Base-by-base conservation (phyloP, 805 yeast genomes). In the Sugiyamaella marilandica region DNA sequence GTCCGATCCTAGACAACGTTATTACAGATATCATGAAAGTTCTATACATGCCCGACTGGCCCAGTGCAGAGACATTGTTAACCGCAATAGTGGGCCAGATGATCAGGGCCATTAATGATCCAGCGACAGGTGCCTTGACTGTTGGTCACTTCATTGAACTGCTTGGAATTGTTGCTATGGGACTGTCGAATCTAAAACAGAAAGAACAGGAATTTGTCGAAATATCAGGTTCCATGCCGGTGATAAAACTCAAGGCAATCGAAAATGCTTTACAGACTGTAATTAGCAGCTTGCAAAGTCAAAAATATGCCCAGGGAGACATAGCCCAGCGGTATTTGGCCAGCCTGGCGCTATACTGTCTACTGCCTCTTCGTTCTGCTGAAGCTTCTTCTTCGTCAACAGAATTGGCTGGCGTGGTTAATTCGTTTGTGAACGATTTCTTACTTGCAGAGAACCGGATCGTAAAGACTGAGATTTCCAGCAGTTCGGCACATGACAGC, bases 111-210 rank as follows among this genome's bases (percentile, higher is more conserved):
- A 18, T 46, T 7, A 46, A 48, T 11, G 43, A 50, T 7, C 35
- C 55, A 14, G 24, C 32, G 8, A 34, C 45, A 39, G 39, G 43
- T 7, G 56, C 45, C 31, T 2, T 41, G 13, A 5, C 68, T 77
- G 5, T 85, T 82, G 54, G 70, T 82, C 0, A 74, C 74, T 72
- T 80, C 2, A 64, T 87, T 48, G 91, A 85, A 51, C 59, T 81
- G 56, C 66, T 81, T n/a, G 90, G 92, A 0, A 53, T 69, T 11
- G 76, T 84, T 24, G 90, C 87, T 0, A 73, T 78, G 2, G 72
- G 70, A 36, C 73, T 84, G 47, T 61, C 77, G 19, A 65, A 67
- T 4, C 49, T 78, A 13, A 74, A 65, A 50, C 59, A 66, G 2
- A 43, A 56, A 14, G 9, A 11, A 13, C 26, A 11, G 13, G 18